Evolutionary conservation across 179 eudicot genomes (phyloP).

Genomic region (Drosera spatulata): DNA sequence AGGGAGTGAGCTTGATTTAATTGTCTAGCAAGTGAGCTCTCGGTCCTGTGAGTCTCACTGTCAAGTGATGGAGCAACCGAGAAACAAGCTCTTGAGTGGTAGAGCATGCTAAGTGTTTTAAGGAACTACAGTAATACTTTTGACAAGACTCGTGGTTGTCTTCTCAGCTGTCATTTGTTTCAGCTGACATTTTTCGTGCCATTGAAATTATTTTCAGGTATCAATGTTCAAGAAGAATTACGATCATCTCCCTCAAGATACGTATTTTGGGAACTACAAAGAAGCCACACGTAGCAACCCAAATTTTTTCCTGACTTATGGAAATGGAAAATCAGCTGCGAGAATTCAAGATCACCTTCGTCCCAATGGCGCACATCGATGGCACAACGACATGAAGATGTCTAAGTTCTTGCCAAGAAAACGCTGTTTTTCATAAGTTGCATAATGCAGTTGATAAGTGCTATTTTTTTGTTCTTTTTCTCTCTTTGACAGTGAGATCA

Average conservation of each 20-base stretch:
- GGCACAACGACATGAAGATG: conserved; percentile 71
- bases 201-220: conserved; percentile 22
- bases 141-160: too few species aligned
- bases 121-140: too few species aligned
- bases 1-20: too few species aligned
- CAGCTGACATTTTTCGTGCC: too few species aligned
- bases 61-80: too few species aligned
- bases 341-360: conserved; percentile 71
- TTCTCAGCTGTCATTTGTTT: too few species aligned
- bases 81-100: too few species aligned
- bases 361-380: conserved; percentile 94
- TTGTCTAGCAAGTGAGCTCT: too few species aligned
- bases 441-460: not conserved
- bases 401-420: conserved; percentile 29
- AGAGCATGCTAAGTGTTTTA: too few species aligned
- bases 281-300: conserved; percentile 82
- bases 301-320: conserved; percentile 77
- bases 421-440: not conserved
- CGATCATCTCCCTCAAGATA: conserved; percentile 66
- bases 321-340: conserved; percentile 94
- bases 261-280: conserved; percentile 54
- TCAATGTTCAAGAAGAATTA: conserved; percentile 81
- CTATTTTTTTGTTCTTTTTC: not conserved
- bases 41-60: too few species aligned
- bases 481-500: conserved; percentile 46